phyloP scores from a whole-genome alignment of 306 rosid genomes.

The Morella rubra region DNA sequence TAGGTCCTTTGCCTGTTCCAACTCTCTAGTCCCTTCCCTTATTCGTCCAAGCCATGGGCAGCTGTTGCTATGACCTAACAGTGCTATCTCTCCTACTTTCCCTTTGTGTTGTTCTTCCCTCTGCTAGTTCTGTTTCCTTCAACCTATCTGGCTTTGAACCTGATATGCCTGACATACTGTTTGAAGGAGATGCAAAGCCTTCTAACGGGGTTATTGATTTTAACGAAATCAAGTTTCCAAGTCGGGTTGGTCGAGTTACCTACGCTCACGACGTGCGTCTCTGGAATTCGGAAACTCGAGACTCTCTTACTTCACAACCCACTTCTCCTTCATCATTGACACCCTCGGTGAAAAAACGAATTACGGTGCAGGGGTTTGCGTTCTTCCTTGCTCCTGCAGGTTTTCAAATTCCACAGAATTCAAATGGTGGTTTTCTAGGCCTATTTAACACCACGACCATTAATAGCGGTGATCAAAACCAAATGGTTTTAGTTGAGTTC shows the following conservation, averaged over 20 bases:
- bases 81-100: not conserved
- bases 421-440: slow-evolving; percentile 32
- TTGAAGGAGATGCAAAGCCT: slow-evolving; percentile 39
- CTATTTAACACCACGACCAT: slow-evolving; percentile 29
- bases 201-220: slow-evolving; percentile 11
- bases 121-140: slow-evolving; percentile 27
- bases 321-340: slow-evolving; percentile 34
- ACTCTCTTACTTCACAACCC: slow-evolving; percentile 42
- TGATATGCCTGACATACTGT: slow-evolving; percentile 14
- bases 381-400: slow-evolving; percentile 46
- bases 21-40: not conserved
- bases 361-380: slow-evolving; percentile 29
- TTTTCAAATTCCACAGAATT: slow-evolving; percentile 39
- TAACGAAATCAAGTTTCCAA: not conserved
- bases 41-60: not conserved
- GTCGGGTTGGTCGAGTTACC: slow-evolving; percentile 39
- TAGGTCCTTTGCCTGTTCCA: no score
- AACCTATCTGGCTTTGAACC: slow-evolving; percentile 16
- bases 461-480: not conserved
- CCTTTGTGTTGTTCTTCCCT: not conserved
- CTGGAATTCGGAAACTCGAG: slow-evolving; percentile 37
- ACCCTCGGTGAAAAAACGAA: not conserved
- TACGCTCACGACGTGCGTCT: slow-evolving; percentile 33
- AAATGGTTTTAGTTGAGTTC: slow-evolving; percentile 43
- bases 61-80: no score